Evolutionary conservation across 116 monocot genomes (phyloP).

Genomic region (Iris pallida): DNA sequence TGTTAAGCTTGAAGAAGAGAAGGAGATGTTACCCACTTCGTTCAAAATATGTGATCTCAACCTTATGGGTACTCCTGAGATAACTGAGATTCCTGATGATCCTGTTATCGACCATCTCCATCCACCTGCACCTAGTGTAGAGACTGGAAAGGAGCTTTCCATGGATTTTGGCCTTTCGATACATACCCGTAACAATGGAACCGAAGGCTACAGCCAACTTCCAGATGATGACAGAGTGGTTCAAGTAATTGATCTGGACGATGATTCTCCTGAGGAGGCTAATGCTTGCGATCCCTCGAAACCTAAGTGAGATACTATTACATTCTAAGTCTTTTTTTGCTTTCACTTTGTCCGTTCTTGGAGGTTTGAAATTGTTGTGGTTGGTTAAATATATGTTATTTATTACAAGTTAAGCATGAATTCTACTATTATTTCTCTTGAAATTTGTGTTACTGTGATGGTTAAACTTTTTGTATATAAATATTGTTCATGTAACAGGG

Average conservation of each 20-base stretch:
- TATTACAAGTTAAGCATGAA: too few species aligned
- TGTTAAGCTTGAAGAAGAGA: constrained; percentile 38
- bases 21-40: constrained; percentile 32
- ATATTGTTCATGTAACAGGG: neutral
- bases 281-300: constrained; percentile 38
- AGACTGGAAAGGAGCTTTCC: constrained; percentile 18
- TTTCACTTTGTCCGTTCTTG: neutral
- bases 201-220: constrained; percentile 13
- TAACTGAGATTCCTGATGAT: constrained; percentile 46
- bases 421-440: too few species aligned
- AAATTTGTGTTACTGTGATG: neutral
- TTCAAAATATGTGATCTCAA: constrained; percentile 74
- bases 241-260: constrained; percentile 51
- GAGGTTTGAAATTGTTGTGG: neutral
- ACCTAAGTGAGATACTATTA: constrained; percentile 36
- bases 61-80: constrained; percentile 53
- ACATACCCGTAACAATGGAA: constrained; percentile 19
- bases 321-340: neutral
- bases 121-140: constrained; percentile 13
- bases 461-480: neutral
- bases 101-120: constrained; percentile 16
- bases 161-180: constrained; percentile 38
- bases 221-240: constrained; percentile 36
- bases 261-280: constrained; percentile 35
- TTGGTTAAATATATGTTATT: too few species aligned